Conservation (phyloP, 2,329 filamentous ascomycete species). For the Dothiorella sarmentorum region DNA sequence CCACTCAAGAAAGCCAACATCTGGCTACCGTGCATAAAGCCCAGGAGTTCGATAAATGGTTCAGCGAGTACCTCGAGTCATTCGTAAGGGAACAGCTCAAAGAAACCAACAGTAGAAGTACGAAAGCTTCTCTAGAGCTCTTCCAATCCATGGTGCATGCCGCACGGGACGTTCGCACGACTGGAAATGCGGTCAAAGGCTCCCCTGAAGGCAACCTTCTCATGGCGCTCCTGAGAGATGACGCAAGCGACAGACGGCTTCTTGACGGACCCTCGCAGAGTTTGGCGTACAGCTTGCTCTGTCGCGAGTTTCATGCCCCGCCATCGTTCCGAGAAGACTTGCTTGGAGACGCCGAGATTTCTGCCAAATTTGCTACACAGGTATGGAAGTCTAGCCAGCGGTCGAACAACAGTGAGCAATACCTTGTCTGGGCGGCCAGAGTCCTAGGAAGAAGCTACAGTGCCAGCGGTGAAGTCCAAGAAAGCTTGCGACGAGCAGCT, state of each 20-base stretch:
- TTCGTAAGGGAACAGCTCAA: constrained; percentile 37
- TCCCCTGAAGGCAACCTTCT: constrained; percentile 78
- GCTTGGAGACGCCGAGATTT: constrained; percentile 63
- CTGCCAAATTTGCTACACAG: constrained; percentile 59
- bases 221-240: constrained; percentile 74
- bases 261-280: constrained; percentile 68
- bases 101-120: background rate
- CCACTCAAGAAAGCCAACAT: constrained; percentile 81
- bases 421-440: constrained; percentile 79
- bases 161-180: constrained; percentile 63
- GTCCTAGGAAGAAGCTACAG: constrained; percentile 74
- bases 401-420: constrained; percentile 62
- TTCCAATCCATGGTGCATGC: constrained; percentile 67
- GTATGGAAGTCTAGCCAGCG: constrained; percentile 74
- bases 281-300: constrained; percentile 69
- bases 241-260: constrained; percentile 58
- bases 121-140: constrained; percentile 37
- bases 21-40: constrained; percentile 72
- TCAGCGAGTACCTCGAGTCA: constrained; percentile 63
- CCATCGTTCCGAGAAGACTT: constrained; percentile 60
- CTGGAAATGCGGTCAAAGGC: constrained; percentile 65
- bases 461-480: constrained; percentile 15
- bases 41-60: constrained; percentile 73
- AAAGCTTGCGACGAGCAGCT: background rate
- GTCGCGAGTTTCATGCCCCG: constrained; percentile 67